Evolutionary conservation across 805 yeast species (phyloP).

Genomic region (Pichia phayaonensis): DNA sequence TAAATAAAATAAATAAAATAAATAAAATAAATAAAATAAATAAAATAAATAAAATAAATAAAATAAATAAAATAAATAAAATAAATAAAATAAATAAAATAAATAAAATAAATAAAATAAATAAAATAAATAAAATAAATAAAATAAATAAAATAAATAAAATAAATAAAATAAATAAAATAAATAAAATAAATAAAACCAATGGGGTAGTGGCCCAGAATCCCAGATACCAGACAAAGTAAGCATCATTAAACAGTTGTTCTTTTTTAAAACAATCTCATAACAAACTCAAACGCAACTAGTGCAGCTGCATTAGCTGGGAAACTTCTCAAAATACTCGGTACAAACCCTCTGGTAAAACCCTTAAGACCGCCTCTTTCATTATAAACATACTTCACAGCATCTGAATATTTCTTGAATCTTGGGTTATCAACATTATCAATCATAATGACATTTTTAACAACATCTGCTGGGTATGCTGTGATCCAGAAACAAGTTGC

Average conservation of each 20-base stretch:
- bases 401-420: constrained; percentile 63
- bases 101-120: no score
- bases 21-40: no score
- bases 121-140: no score
- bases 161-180: no score
- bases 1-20: no score
- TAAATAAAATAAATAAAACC: neutral
- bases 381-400: constrained; percentile 59
- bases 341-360: constrained; percentile 73
- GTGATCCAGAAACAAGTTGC: constrained; percentile 85
- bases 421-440: constrained; percentile 67
- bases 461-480: constrained; percentile 85
- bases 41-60: no score
- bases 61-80: no score
- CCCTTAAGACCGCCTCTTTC: constrained; percentile 57
- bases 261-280: constrained; percentile 35
- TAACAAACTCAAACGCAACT: constrained; percentile 81
- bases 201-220: neutral
- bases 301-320: constrained; percentile 93
- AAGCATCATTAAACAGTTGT: neutral
- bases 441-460: constrained; percentile 78
- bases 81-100: no score
- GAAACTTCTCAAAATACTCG: constrained; percentile 73
- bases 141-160: no score
- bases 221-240: neutral